phyloP scores from a whole-genome alignment of 441 rosid species.

The Cnidoscolus chayamansa region DNA sequence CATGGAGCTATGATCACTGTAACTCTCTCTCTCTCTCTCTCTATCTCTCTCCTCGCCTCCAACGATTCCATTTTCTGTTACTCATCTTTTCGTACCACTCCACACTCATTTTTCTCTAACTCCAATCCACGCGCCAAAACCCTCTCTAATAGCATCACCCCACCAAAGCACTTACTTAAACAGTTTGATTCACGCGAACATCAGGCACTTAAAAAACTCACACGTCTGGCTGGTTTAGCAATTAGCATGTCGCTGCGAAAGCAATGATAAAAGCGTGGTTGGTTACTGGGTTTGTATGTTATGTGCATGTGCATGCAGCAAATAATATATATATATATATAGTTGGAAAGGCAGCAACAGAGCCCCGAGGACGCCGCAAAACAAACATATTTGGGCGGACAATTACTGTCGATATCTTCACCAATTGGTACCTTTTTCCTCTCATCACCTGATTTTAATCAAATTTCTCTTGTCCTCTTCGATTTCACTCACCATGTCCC shows the following conservation, averaged over 20 bases:
- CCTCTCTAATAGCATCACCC: background rate
- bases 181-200: constrained; percentile 18
- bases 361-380: constrained; percentile 21
- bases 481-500: background rate
- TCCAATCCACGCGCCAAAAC: background rate
- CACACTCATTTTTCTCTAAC: background rate
- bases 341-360: constrained; percentile 27
- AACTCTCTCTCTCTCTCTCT: too few species aligned
- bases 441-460: background rate
- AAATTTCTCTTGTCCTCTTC: background rate
- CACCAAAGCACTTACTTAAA: background rate
- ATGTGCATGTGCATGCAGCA: constrained; percentile 24
- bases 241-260: background rate
- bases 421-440: constrained; percentile 13
- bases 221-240: constrained; percentile 1
- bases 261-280: background rate
- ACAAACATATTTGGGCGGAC: constrained; percentile 21
- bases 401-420: constrained; percentile 24
- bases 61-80: constrained; percentile 5
- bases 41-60: background rate
- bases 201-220: constrained; percentile 4
- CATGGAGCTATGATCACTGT: too few species aligned
- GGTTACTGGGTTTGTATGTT: background rate
- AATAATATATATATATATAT: constrained; percentile 19
- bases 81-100: background rate